Conservation (phyloP, 2,329 filamentous ascomycete species). For the Drechslera avenae region DNA sequence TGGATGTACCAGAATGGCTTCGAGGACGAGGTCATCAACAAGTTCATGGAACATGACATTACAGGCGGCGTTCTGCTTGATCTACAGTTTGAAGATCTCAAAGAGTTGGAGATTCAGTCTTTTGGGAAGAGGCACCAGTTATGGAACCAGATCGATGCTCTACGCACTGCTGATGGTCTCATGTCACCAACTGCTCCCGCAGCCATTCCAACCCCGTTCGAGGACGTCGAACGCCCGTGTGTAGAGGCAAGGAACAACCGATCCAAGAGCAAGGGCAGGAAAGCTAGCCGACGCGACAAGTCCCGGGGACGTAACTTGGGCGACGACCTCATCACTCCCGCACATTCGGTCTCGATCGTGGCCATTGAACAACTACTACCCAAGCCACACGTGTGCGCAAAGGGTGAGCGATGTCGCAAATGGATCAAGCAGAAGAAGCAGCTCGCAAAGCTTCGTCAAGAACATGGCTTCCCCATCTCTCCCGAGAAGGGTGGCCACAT, state of each 20-base stretch:
- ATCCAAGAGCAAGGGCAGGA: conserved; percentile 46
- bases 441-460: conserved; percentile 74
- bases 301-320: conserved; percentile 42
- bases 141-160: conserved; percentile 77
- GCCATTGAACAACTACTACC: conserved; percentile 89
- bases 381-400: conserved; percentile 81
- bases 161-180: conserved; percentile 58
- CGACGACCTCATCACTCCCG: conserved; percentile 73
- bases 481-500: conserved; percentile 69
- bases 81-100: conserved; percentile 87
- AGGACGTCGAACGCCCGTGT: conserved; percentile 55
- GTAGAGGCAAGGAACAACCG: conserved; percentile 40
- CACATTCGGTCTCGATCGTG: conserved; percentile 87
- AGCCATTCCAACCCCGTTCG: conserved; percentile 56
- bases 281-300: conserved; percentile 38
- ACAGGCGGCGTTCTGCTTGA: conserved; percentile 84
- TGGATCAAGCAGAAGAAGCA: conserved; percentile 80
- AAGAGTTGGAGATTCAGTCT: conserved; percentile 78
- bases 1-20: conserved; percentile 87
- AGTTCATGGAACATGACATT: conserved; percentile 91
- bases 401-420: conserved; percentile 84
- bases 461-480: conserved; percentile 69
- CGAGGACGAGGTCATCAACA: conserved; percentile 76
- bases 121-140: conserved; percentile 80
- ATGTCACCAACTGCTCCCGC: conserved; percentile 48